These are phyloP conservation scores for Cyphellophora attinorum DNA, from an alignment of 2,329 filamentous ascomycete genomes.

Conservation along the genomic window DNA sequence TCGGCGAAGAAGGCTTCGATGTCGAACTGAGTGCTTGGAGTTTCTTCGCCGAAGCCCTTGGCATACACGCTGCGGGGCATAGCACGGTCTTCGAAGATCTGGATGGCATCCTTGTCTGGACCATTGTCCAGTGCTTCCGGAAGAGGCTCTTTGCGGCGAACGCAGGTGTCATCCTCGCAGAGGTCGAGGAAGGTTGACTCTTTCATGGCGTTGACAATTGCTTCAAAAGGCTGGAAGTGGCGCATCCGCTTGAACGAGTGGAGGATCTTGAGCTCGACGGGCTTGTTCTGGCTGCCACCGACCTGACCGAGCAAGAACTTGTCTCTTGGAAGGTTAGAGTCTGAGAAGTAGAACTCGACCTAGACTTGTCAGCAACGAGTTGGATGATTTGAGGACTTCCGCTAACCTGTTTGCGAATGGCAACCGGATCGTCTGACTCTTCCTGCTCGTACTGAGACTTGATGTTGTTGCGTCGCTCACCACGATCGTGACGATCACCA, in stretches of 20 bases:
- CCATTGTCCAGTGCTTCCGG: constrained; percentile 42
- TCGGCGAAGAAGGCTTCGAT: constrained; percentile 84
- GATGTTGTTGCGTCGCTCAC: constrained; percentile 44
- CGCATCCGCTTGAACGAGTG: constrained; percentile 92
- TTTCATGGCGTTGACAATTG: constrained; percentile 73
- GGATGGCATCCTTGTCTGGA: constrained; percentile 45
- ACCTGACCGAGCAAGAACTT: constrained; percentile 75
- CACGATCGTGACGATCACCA: constrained; percentile 15
- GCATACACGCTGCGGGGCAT: constrained; percentile 75
- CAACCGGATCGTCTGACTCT: constrained; percentile 65
- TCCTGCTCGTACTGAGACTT: constrained; percentile 64
- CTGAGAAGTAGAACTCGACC: constrained; percentile 95
- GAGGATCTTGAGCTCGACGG: constrained; percentile 68
- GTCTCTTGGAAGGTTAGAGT: constrained; percentile 81
- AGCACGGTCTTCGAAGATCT: constrained; percentile 52
- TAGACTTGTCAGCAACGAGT: constrained; percentile 25
- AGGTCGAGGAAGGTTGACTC: constrained; percentile 66
- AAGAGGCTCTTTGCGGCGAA: constrained; percentile 68
- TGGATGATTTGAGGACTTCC: too few species aligned
- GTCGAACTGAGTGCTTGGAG: constrained; percentile 78
- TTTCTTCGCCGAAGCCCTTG: constrained; percentile 86
- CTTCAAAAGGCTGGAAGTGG: constrained; percentile 78
- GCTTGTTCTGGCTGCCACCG: constrained; percentile 69
- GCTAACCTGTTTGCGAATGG: constrained; percentile 73
- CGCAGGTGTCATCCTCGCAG: constrained; percentile 59